Base-by-base conservation (phyloP, 352 stramenopile species). In the Globisporangium sylvaticum region DNA sequence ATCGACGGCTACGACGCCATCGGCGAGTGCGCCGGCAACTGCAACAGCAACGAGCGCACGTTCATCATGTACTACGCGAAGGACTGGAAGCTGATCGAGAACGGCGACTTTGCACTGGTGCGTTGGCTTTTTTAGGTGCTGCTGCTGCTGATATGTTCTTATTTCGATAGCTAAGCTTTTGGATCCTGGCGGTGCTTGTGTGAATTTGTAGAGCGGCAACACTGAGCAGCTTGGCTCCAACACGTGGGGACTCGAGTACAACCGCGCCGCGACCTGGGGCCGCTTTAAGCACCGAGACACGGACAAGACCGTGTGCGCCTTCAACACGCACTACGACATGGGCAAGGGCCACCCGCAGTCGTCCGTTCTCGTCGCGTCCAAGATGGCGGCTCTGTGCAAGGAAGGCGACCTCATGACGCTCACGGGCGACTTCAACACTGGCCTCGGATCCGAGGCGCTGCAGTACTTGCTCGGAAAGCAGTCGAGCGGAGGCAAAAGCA, bases 61-160 rank as follows among this genome's bases (percentile, higher is more conserved):
- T 82, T 81, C 1, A 68, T 92, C 29, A 89, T 84, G 61, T 91
- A 89, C 72, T 76, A 75, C 34, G 69, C 68, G 3, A 69, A 76
- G 24, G 77, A 79, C 1, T 93, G 84, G 84, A 72, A 64, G 42
- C 44, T 84, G 32, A 31, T 92, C 20, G 79, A 61, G 22, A 79
- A 88, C 52, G 81, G 81, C 57, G 89, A 80, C 69, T 88, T 87
- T 64, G 90, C 82, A 79, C 72, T 92, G 59, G 66, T 75, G 67
- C 24, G 58, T 61, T 20, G 4, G 12, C 14, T 44, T 44, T 42
- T 44, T 7, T n/a, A 22, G 1, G 29, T 24, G 10, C 2, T 29
- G 24, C 15, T 60, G 20, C n/a, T 59, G 22, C 15, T 29, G 25
- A 3, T 39, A 14, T 15, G 18, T 3, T 6, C 12, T n/a, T 18